phyloP scores from a whole-genome alignment of 2,329 filamentous ascomycete species.

The Colletotrichum sp. region DNA sequence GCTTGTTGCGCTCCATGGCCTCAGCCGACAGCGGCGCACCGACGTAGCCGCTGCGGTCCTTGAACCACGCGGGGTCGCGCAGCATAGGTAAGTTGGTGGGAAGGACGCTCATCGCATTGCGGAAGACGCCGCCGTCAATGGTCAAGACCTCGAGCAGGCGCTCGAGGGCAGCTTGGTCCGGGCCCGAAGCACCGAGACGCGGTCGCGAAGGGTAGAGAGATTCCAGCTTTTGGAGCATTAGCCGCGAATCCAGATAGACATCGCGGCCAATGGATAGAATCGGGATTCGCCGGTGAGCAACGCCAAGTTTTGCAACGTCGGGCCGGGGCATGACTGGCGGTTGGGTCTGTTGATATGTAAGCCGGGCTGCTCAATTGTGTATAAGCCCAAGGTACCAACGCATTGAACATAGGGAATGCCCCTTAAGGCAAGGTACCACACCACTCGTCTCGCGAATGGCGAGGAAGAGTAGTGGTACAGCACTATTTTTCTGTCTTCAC shows the following conservation, averaged over 20 bases:
- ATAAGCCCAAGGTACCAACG: conserved; percentile 45
- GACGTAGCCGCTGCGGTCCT: conserved; percentile 56
- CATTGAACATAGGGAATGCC: conserved; percentile 72
- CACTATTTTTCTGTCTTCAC: conserved; percentile 43
- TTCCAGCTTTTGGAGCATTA: conserved; percentile 72
- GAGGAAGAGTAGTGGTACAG: conserved; percentile 72
- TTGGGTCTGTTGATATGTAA: conserved; percentile 57
- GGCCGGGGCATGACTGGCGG: conserved; percentile 70
- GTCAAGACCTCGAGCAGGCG: conserved; percentile 61
- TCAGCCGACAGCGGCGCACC: conserved; percentile 30
- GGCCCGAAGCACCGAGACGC: conserved; percentile 37
- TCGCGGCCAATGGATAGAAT: conserved; percentile 69
- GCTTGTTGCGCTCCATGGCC: conserved; percentile 35
- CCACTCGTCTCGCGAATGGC: conserved; percentile 66
- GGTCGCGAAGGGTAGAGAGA: conserved; percentile 51
- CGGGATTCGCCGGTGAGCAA: conserved; percentile 74
- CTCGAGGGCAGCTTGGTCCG: conserved; percentile 51
- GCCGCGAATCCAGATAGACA: conserved; percentile 72
- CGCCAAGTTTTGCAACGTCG: conserved; percentile 64
- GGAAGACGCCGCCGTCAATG: conserved; percentile 64
- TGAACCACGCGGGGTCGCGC: conserved; percentile 61
- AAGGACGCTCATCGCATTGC: conserved; percentile 57
- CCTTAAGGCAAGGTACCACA: conserved; percentile 72
- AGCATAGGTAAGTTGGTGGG: conserved; percentile 59
- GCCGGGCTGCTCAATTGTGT: background rate